Base-by-base conservation (phyloP, 2,329 filamentous ascomycete genomes). In the Dendrostoma leiphaemia region DNA sequence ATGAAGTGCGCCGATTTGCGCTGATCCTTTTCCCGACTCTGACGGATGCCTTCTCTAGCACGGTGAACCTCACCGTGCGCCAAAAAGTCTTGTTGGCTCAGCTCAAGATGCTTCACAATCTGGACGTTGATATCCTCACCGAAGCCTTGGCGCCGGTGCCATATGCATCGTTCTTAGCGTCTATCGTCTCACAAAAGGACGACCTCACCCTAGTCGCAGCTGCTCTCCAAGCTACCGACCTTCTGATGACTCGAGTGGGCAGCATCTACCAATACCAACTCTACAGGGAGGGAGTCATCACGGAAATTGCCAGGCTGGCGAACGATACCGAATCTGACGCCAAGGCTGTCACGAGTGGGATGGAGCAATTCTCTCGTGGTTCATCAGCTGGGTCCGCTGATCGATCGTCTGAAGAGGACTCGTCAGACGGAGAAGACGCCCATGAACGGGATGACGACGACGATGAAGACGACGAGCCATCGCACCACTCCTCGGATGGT, bases 11-110 rank as follows among this genome's bases (percentile, higher is more conserved):
- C 68, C 88, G 93, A 35, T 99, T 99, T 68, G 90, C 92, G 1
- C 82, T 96, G 60, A 94, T 99, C 56, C 79, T 99, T 10, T 88
- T 99, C 60, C 94, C 94, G 1, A 99, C 94, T 2, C 76, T 99
- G 59, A 97, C 94, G 28, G 92, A 99, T 69, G 93, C 92, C 1
- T 99, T 96, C 67, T 97, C 94, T 10, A 97, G 94, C 70, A 99
- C 94, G 0, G 93, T 99, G 60, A 99, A 99, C 66, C 75, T 97
- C 15, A 91, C 85, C 53, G 94, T 99, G 37, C 88, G 95, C 21
- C 91, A 97, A 67, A 97, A 96, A 72, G 94, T 99, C 3, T 79
- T 99, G 31, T 90, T 85, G 19, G 94, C 93, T n/a, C 94, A 99
- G 65, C 76, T 97, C 41, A 97, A 97, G 74, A 97, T 99, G 91